Evolutionary conservation across 805 yeast genomes (phyloP).

Genomic region (Hemisphaericaspora nanyangensis): DNA sequence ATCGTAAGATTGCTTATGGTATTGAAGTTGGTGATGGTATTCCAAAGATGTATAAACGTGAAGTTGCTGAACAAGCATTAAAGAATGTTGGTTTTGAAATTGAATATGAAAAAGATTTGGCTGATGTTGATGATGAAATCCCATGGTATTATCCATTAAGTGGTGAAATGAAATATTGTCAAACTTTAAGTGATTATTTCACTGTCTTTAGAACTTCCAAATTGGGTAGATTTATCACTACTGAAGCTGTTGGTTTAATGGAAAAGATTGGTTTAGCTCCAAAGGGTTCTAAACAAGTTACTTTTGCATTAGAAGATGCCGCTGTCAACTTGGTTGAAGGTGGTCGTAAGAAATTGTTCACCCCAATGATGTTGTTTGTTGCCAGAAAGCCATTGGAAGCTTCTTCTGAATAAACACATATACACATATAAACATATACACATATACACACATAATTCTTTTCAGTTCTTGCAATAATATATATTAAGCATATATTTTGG

Average conservation of each 20-base stretch:
- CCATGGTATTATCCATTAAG: slow-evolving; percentile 98
- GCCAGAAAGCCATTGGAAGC: slow-evolving; percentile 67
- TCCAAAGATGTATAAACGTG: slow-evolving; percentile 87
- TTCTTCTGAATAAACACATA: not conserved
- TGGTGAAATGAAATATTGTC: slow-evolving; percentile 90
- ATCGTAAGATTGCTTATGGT: slow-evolving; percentile 93
- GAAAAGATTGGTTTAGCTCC: slow-evolving; percentile 89
- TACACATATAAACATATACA: too few relatives aligned
- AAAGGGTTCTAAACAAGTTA: slow-evolving; percentile 82
- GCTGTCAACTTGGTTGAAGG: slow-evolving; percentile 94
- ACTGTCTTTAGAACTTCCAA: slow-evolving; percentile 87
- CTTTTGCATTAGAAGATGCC: slow-evolving; percentile 92
- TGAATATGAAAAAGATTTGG: slow-evolving; percentile 73
- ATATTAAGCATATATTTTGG: too few relatives aligned
- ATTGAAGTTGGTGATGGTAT: slow-evolving; percentile 98
- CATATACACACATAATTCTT: not conserved
- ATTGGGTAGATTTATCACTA: slow-evolving; percentile 83
- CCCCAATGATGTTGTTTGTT: slow-evolving; percentile 96
- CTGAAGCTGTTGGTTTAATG: slow-evolving; percentile 71
- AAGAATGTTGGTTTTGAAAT: slow-evolving; percentile 84
- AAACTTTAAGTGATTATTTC: slow-evolving; percentile 68
- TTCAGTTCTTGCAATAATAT: slow-evolving; percentile 3
- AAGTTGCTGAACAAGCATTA: slow-evolving; percentile 86
- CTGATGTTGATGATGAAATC: slow-evolving; percentile 72
- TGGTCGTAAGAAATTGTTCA: slow-evolving; percentile 83